Evolutionary conservation across 2,329 filamentous ascomycete genomes (phyloP).

Genomic region (Phialophora chinensis): DNA sequence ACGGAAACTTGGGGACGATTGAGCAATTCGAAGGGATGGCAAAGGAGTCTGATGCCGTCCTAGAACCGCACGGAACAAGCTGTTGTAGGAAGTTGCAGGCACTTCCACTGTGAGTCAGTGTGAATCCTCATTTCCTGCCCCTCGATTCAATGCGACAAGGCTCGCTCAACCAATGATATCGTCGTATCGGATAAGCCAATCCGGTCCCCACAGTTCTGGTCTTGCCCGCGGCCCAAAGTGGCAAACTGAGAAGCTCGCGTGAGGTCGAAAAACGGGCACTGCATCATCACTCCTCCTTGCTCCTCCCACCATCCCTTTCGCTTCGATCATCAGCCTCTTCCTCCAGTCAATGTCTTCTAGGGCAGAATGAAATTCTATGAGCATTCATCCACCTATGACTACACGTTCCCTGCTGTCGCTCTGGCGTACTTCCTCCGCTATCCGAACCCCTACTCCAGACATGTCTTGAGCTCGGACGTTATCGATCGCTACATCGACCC

Average conservation of each 20-base stretch:
- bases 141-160: neutral
- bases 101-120: neutral
- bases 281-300: slow-evolving; percentile 13
- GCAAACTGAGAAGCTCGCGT: slow-evolving; percentile 24
- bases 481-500: slow-evolving; percentile 68
- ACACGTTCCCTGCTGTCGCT: slow-evolving; percentile 69
- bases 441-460: slow-evolving; percentile 69
- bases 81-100: neutral
- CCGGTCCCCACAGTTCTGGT: neutral
- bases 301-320: slow-evolving; percentile 7
- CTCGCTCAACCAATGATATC: neutral
- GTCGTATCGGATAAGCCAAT: neutral
- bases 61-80: neutral
- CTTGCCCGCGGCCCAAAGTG: slow-evolving; percentile 2
- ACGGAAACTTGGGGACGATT: neutral
- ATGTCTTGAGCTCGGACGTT: slow-evolving; percentile 70
- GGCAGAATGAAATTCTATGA: slow-evolving; percentile 60
- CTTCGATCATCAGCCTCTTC: slow-evolving; percentile 7
- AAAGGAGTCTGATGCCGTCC: neutral
- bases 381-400: slow-evolving; percentile 65
- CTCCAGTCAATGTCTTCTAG: slow-evolving; percentile 21
- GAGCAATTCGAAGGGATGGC: neutral
- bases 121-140: neutral
- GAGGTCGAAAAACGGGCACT: slow-evolving; percentile 13
- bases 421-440: slow-evolving; percentile 73